A percentile compares a stretch with the other conserved stretches of the same genome.
These are phyloP conservation scores for Plasmodium inui DNA, from an alignment of 169 alveolate species.

Conservation along the genomic window DNA sequence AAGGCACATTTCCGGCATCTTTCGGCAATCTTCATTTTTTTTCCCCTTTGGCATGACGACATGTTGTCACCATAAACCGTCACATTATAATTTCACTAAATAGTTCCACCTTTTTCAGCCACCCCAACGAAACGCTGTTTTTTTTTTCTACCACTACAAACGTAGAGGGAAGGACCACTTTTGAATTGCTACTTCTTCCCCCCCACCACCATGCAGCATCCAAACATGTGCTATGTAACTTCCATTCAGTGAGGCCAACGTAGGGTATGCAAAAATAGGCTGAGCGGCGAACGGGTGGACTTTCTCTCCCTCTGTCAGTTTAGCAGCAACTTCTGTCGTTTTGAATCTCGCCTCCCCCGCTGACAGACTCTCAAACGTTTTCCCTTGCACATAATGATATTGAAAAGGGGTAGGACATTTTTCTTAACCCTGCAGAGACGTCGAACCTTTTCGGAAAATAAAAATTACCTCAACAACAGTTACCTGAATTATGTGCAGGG, in stretches of 20 bases:
- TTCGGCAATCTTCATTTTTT: not conserved
- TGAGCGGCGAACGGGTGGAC: not conserved
- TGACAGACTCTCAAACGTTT: not conserved
- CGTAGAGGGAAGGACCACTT: not conserved
- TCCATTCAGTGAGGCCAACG: not conserved
- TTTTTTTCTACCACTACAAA: not conserved
- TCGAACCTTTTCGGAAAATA: conserved; percentile 28
- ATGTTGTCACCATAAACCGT: not conserved
- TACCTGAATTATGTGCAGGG: conserved; percentile 51
- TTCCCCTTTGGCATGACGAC: not conserved
- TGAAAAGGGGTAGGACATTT: conserved; percentile 32
- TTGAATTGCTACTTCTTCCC: not conserved
- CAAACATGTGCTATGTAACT: not conserved
- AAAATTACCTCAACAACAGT: conserved; percentile 43
- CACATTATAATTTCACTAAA: not conserved
- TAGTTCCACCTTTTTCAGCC: not conserved
- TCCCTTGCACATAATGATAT: conserved; percentile 11
- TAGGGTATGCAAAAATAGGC: not conserved
- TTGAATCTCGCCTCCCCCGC: not conserved
- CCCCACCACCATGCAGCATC: not conserved
- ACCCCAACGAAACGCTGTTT: not conserved
- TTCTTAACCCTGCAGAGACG: not conserved
- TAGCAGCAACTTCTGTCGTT: not conserved
- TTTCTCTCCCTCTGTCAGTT: not conserved
- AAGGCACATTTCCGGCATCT: not conserved